These are phyloP conservation scores for Circinella minor DNA, from an alignment of 371 early-diverging fungal species.

Conservation along the genomic window DNA sequence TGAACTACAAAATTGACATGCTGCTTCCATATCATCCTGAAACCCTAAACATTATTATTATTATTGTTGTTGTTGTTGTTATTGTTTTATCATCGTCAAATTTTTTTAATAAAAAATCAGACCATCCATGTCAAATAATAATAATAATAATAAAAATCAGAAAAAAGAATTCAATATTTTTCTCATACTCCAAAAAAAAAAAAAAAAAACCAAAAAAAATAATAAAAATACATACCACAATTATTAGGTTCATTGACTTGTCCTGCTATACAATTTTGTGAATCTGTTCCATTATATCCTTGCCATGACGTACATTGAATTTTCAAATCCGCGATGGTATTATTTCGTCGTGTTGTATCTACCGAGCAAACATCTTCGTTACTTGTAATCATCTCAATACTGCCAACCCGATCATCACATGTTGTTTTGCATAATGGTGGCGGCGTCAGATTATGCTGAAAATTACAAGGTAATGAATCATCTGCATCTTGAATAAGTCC, in stretches of 20 bases:
- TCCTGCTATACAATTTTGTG: constrained; percentile 38
- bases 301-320: constrained; percentile 40
- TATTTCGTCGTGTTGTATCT: background rate
- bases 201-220: background rate
- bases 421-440: constrained; percentile 45
- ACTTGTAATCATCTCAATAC: constrained; percentile 30
- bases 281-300: constrained; percentile 33
- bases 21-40: constrained; percentile 14
- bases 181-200: background rate
- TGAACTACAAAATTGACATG: constrained; percentile 39
- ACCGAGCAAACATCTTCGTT: constrained; percentile 6
- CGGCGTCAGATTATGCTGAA: constrained; percentile 31
- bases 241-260: constrained; percentile 41
- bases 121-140: background rate
- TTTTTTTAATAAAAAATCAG: too few relatives aligned
- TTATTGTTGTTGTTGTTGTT: too few relatives aligned
- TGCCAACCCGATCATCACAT: constrained; percentile 39
- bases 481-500: constrained; percentile 36
- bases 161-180: too few relatives aligned
- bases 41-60: constrained; percentile 25
- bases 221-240: constrained; percentile 38
- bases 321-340: constrained; percentile 12
- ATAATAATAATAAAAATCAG: too few relatives aligned
- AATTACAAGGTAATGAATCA: constrained; percentile 46
- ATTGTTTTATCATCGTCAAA: too few relatives aligned